Percentiles rank a stretch among this genome's conserved stretches.
These are phyloP conservation scores for Chaetomiaceae sp. DNA, from an alignment of 2,329 filamentous ascomycete species.

Conservation along the genomic window DNA sequence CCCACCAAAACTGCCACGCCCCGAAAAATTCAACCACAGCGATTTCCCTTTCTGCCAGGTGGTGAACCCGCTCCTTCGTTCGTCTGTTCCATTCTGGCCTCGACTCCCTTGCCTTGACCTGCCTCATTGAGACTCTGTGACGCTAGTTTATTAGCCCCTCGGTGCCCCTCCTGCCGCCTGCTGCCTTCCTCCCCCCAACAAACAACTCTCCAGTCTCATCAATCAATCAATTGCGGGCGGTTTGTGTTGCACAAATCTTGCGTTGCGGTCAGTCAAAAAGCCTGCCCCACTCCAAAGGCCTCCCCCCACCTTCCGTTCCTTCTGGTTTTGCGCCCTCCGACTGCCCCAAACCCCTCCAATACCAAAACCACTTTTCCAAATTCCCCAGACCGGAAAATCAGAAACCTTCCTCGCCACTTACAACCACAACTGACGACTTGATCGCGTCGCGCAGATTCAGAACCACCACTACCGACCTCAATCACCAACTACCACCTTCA, in stretches of 20 bases:
- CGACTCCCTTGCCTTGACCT: constrained; percentile 13
- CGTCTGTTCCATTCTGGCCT: constrained; percentile 13
- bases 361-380: constrained; percentile 20
- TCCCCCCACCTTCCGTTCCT: constrained; percentile 20
- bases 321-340: constrained; percentile 19
- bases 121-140: constrained; percentile 10
- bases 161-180: constrained; percentile 9
- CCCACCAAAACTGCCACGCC: constrained; percentile 20
- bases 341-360: constrained; percentile 21
- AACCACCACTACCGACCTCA: constrained; percentile 10
- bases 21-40: constrained; percentile 25
- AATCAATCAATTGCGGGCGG: constrained; percentile 6
- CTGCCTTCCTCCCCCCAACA: constrained; percentile 1
- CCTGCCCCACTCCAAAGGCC: constrained; percentile 20
- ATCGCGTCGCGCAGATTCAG: constrained; percentile 12
- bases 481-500: constrained; percentile 16
- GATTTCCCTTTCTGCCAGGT: constrained; percentile 17
- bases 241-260: constrained; percentile 12
- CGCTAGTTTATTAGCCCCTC: constrained; percentile 8
- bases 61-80: constrained; percentile 17
- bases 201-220: constrained; percentile 3
- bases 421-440: constrained; percentile 20
- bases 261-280: constrained; percentile 12
- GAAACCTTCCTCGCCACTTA: constrained; percentile 13
- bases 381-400: constrained; percentile 6